These are phyloP conservation scores for Sporothrix curviconia DNA, from an alignment of 2,329 filamentous ascomycete species.

Conservation along the genomic window DNA sequence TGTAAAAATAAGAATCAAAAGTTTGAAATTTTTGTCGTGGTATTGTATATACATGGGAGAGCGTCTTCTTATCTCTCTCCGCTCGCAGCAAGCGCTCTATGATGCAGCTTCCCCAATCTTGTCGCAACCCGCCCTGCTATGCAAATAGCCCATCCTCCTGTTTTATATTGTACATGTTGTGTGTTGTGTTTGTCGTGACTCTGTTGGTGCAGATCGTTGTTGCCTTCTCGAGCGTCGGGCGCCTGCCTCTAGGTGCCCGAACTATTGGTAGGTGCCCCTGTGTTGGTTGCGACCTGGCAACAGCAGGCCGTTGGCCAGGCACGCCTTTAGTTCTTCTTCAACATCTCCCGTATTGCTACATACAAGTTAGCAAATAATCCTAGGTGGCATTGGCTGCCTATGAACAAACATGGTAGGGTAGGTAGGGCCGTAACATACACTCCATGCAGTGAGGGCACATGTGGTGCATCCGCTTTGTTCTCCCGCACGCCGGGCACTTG, in stretches of 20 bases:
- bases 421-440: conserved; percentile 3
- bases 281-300: too few relatives aligned
- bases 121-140: too few relatives aligned
- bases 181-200: not conserved
- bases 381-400: not conserved
- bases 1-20: too few relatives aligned
- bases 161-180: not conserved
- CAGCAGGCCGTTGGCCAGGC: too few relatives aligned
- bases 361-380: conserved; percentile 18
- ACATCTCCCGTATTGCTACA: conserved; percentile 40
- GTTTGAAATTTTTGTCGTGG: not conserved
- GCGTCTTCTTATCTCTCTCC: not conserved
- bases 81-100: too few relatives aligned
- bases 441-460: conserved; percentile 70
- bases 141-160: not conserved
- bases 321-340: too few relatives aligned
- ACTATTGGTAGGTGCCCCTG: too few relatives aligned
- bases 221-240: too few relatives aligned
- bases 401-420: not conserved
- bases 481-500: conserved; percentile 83
- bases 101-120: too few relatives aligned
- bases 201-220: not conserved
- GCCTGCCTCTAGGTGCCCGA: too few relatives aligned
- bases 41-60: conserved; percentile 4
- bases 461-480: conserved; percentile 79